phyloP scores from a whole-genome alignment of 768 basidiomycete species.

The Grammothele lineata region DNA sequence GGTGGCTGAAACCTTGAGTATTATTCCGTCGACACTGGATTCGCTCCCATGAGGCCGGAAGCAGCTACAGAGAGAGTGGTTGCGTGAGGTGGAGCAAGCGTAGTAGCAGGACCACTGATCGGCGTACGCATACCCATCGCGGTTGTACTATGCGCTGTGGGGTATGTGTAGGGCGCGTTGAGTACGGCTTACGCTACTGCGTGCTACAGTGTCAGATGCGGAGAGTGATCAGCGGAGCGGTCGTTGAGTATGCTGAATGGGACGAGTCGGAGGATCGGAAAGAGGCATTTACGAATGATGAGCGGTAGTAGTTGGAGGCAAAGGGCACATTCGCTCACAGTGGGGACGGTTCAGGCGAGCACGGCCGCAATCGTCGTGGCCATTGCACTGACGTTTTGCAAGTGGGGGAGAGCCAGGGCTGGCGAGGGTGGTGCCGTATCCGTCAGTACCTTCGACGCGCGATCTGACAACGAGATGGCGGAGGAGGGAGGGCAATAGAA shows the following conservation, averaged over 20 bases:
- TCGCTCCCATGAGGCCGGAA: conserved; percentile 33
- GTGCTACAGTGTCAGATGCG: conserved; percentile 14
- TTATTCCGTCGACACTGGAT: conserved; percentile 43
- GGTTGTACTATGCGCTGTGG: conserved; percentile 8
- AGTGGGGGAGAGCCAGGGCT: conserved; percentile 41
- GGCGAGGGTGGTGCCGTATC: conserved; percentile 21
- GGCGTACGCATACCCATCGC: conserved; percentile 21
- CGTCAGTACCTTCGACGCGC: conserved; percentile 40
- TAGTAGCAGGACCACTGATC: conserved; percentile 19
- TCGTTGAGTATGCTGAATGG: conserved; percentile 18
- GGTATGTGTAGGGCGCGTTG: conserved; percentile 23
- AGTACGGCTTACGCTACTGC: conserved; percentile 14
- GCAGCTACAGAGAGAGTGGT: conserved; percentile 27
- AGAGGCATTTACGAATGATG: not conserved
- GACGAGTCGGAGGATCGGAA: conserved; percentile 22
- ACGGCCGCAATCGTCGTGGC: conserved; percentile 26
- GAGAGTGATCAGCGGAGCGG: conserved; percentile 14
- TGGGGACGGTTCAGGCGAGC: conserved; percentile 20
- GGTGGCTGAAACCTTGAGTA: conserved; percentile 38
- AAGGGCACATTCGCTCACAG: conserved; percentile 21
- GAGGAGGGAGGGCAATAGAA: conserved; percentile 37
- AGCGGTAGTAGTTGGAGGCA: not conserved
- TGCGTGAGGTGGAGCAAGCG: conserved; percentile 27
- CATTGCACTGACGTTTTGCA: conserved; percentile 40
- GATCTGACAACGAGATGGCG: conserved; percentile 39